Conservation (phyloP, 140 eudicot species). For the Erigeron philadelphicus region DNA sequence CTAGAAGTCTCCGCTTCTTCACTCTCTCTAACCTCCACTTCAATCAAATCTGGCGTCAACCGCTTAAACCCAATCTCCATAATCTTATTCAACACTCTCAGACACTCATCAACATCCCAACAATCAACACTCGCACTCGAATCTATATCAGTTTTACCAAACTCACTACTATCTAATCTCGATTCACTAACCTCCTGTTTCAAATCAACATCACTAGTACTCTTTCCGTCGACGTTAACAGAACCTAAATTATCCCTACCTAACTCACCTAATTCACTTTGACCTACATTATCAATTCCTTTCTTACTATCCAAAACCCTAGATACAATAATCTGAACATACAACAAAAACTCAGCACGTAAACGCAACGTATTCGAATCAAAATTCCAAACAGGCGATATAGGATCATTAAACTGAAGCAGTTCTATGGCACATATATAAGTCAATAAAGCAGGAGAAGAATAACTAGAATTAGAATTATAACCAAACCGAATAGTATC, state of each 20-base stretch:
- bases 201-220: conserved; percentile 14
- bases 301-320: conserved; percentile 41
- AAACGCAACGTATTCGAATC: conserved; percentile 42
- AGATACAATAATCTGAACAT: conserved; percentile 45
- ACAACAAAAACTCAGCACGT: conserved; percentile 68
- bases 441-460: conserved; percentile 61
- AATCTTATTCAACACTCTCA: conserved; percentile 51
- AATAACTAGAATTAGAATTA: conserved; percentile 25
- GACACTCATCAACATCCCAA: conserved; percentile 32
- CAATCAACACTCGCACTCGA: not conserved
- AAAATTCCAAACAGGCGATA: conserved; percentile 53
- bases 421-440: conserved; percentile 63
- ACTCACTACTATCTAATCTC: conserved; percentile 10
- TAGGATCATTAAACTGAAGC: conserved; percentile 56
- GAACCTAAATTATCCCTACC: conserved; percentile 22
- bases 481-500: conserved; percentile 52
- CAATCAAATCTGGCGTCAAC: conserved; percentile 66
- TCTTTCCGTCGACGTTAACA: not conserved
- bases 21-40: conserved; percentile 29
- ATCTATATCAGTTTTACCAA: conserved; percentile 11
- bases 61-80: conserved; percentile 56
- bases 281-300: conserved; percentile 27
- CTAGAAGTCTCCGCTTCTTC: conserved; percentile 30
- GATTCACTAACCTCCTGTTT: conserved; percentile 11
- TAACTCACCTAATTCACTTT: conserved; percentile 21